phyloP scores from a whole-genome alignment of 106 monocot species.

The Dactylorhiza incarnata region DNA sequence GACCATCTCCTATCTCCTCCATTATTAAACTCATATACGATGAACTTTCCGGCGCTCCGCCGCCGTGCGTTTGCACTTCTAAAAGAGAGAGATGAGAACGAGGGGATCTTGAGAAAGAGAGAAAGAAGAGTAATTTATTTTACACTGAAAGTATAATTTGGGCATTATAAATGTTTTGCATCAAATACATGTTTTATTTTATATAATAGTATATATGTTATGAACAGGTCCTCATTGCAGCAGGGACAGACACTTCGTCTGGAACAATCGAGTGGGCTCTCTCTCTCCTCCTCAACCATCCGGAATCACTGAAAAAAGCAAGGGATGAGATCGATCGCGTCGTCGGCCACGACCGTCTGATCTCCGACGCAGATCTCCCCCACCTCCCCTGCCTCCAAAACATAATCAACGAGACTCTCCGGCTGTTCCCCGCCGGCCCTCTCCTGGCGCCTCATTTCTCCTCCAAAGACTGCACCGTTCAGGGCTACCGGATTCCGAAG shows the following conservation, averaged over 20 bases:
- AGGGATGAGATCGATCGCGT: conserved; percentile 16
- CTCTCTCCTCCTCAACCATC: conserved; percentile 25
- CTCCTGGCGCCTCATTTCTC: conserved; percentile 23
- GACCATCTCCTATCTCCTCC: no score
- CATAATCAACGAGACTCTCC: conserved; percentile 21
- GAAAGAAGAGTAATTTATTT: no score
- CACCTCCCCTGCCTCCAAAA: conserved; percentile 18
- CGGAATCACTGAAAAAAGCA: conserved; percentile 2
- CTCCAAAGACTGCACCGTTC: conserved; percentile 14
- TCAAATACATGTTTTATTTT: no score
- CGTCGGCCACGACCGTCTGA: background rate
- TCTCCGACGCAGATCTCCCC: conserved; percentile 15
- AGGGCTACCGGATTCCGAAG: conserved; percentile 12
- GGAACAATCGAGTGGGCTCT: conserved; percentile 27
- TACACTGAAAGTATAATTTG: no score
- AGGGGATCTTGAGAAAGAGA: no score
- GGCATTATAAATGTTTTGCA: no score
- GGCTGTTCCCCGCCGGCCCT: conserved; percentile 15
- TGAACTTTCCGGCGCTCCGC: no score
- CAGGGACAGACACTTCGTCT: conserved; percentile 20
- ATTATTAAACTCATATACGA: no score
- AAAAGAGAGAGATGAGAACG: no score
- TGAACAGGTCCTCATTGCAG: conserved; percentile 9
- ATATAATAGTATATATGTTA: no score
- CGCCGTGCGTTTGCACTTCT: no score